phyloP scores from a whole-genome alignment of 2,329 filamentous ascomycete genomes.

The Graphilbum fragrans region DNA sequence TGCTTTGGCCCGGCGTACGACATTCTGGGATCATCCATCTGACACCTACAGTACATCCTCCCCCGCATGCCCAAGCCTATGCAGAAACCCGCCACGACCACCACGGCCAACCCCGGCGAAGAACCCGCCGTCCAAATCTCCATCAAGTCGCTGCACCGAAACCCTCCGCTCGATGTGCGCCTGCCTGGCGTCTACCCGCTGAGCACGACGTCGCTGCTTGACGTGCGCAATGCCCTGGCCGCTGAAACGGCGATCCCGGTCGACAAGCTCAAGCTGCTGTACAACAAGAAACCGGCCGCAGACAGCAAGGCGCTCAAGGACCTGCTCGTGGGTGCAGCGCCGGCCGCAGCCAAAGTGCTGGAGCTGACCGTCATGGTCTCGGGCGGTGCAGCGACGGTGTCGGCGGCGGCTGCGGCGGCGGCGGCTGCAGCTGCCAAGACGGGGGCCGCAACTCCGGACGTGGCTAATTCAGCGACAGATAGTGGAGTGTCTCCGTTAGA shows the following conservation, averaged over 20 bases:
- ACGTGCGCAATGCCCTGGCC: conserved; percentile 62
- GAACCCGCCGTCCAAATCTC: conserved; percentile 44
- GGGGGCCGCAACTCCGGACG: conserved; percentile 11
- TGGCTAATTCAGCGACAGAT: not conserved
- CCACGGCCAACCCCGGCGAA: conserved; percentile 37
- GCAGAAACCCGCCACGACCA: conserved; percentile 29
- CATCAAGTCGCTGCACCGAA: conserved; percentile 62
- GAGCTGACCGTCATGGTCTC: conserved; percentile 87
- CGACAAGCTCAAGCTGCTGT: conserved; percentile 77
- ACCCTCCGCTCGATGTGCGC: conserved; percentile 53
- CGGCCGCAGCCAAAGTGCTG: conserved; percentile 34
- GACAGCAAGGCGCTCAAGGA: conserved; percentile 72
- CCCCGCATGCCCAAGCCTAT: conserved; percentile 52
- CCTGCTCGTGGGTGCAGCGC: conserved; percentile 34
- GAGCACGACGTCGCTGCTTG: conserved; percentile 58
- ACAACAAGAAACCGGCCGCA: conserved; percentile 73
- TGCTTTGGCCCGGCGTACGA: too few species aligned
- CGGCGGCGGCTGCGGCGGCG: conserved; percentile 21
- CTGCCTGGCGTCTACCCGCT: conserved; percentile 46
- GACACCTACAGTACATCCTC: conserved; percentile 50
- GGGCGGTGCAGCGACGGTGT: conserved; percentile 45
- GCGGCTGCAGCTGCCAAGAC: conserved; percentile 29
- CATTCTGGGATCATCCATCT: not conserved
- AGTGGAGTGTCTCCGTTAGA: conserved; percentile 33
- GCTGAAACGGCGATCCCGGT: conserved; percentile 48